Percentiles rank a stretch among this genome's conserved stretches.
phyloP scores from a whole-genome alignment of 768 basidiomycete species.

The Hirschioporus abietinus region DNA sequence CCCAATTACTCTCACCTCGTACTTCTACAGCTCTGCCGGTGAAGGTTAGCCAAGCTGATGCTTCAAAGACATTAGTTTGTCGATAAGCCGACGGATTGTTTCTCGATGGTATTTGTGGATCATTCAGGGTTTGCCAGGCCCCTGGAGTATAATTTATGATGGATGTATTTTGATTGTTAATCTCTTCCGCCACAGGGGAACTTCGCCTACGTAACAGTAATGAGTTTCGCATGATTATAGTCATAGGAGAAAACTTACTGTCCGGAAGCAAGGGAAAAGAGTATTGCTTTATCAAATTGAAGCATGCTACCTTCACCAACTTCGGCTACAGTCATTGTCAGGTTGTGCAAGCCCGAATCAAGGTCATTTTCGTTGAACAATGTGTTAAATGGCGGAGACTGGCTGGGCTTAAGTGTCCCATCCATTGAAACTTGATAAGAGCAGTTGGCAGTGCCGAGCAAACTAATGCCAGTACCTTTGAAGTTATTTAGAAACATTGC shows the following conservation, averaged over 20 bases:
- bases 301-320: neutral
- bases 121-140: constrained; percentile 7
- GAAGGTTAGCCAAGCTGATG: constrained; percentile 9
- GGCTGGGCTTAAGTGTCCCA: neutral
- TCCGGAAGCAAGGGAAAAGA: neutral
- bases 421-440: constrained; percentile 13
- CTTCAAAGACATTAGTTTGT: constrained; percentile 6
- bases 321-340: constrained; percentile 11
- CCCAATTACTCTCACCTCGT: constrained; percentile 19
- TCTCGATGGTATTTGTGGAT: constrained; percentile 7
- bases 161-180: constrained; percentile 12
- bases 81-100: constrained; percentile 11
- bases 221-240: neutral
- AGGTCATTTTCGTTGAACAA: constrained; percentile 7
- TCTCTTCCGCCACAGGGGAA: neutral
- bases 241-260: neutral
- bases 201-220: neutral
- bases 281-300: neutral
- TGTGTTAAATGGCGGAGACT: neutral
- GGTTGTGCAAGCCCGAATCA: constrained; percentile 7
- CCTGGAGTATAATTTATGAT: constrained; percentile 13
- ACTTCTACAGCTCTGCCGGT: constrained; percentile 11
- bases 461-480: constrained; percentile 11
- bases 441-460: constrained; percentile 13
- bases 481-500: neutral